Evolutionary conservation across 1,284 basidiomycete genomes (phyloP), one percentile per base, ranked within the genome.

Genomic region (Ustilago hordei): DNA sequence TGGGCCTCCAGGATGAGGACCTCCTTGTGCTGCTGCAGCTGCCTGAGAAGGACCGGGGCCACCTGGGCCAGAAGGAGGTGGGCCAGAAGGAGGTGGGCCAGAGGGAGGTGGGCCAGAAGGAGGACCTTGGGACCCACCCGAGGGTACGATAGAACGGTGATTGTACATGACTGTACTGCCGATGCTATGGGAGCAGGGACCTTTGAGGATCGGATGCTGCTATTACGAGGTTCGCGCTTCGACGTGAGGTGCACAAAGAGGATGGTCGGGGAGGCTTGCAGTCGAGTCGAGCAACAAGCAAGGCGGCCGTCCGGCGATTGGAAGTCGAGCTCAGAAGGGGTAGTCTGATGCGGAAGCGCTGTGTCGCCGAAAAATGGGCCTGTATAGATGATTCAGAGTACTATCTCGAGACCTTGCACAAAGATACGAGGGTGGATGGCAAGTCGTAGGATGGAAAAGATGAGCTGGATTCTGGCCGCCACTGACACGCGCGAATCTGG

Each of bases 81-180:
- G 72, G 13, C 72, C 76, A 34, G 72, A 28, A 15, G 58, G 71
- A 36, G 64, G 65, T 48, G 76, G 63, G 23, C 69, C 74, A 8
- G 68, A 65, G 28, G 76, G 76, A 31, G 71, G 75, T 7, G 68
- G 68, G 13, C 76, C 76, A 19, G 72, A 55, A 3, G 62, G 72
- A 38, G 72, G 64, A 17, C 62, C 68, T 31, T 75, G 72, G 23
- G 76, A 65, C 32, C 64, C 78, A 47, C 71, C 71, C 19, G 64
- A 67, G 23, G 78, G 68, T 11, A 77, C 75, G 52, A 80, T 64
- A 38, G 75, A 66, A 15, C 78, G 75, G 36, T 80, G 78, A 35
- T 74, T 74, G 63, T 80, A 80, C 72, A 80, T 80, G 39, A 38
- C 34, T 36, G 45, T 38, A 23, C 36, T 34, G 41, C 8, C 34